Percentiles rank a stretch among this genome's conserved stretches.
These are phyloP conservation scores for Podila horticola DNA, from an alignment of 192 early-diverging fungal genomes.

Conservation along the genomic window DNA sequence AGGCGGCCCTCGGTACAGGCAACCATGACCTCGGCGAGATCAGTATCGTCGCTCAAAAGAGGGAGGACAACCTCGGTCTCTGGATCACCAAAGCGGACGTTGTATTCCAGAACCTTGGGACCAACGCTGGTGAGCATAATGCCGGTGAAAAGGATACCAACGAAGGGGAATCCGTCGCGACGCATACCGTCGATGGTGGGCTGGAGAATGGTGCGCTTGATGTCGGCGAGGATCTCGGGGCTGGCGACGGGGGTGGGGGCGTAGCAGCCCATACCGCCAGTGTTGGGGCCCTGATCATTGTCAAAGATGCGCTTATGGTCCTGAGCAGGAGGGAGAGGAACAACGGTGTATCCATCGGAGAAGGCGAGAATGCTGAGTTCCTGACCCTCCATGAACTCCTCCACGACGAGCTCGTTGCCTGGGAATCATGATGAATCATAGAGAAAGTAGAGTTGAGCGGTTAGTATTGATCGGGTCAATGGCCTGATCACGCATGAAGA, in stretches of 20 bases:
- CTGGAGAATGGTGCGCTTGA: constrained; percentile 85
- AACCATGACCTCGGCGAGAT: constrained; percentile 88
- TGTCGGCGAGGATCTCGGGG: constrained; percentile 70
- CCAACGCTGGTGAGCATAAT: constrained; percentile 94
- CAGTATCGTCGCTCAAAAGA: constrained; percentile 82
- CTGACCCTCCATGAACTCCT: constrained; percentile 93
- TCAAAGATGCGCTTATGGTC: constrained; percentile 99
- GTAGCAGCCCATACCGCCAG: constrained; percentile 99
- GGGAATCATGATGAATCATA: background rate
- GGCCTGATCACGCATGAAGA: too few species aligned
- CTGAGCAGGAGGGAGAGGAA: constrained; percentile 92
- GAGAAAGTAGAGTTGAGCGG: background rate
- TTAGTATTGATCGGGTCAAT: too few species aligned
- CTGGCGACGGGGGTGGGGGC: constrained; percentile 95
- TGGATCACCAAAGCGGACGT: constrained; percentile 98
- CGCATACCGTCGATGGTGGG: constrained; percentile 98
- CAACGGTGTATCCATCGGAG: constrained; percentile 94
- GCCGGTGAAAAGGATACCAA: constrained; percentile 96
- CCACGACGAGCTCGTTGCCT: constrained; percentile 90
- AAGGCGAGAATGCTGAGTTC: constrained; percentile 94
- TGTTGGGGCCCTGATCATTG: constrained; percentile 94
- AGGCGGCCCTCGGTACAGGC: constrained; percentile 91
- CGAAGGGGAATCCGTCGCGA: constrained; percentile 94
- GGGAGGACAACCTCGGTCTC: constrained; percentile 97
- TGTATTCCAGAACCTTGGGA: constrained; percentile 97